Evolutionary conservation across 2,329 filamentous ascomycete genomes (phyloP), one percentile per base, ranked within the genome.

Genomic region (Metarhizium rileyi): DNA sequence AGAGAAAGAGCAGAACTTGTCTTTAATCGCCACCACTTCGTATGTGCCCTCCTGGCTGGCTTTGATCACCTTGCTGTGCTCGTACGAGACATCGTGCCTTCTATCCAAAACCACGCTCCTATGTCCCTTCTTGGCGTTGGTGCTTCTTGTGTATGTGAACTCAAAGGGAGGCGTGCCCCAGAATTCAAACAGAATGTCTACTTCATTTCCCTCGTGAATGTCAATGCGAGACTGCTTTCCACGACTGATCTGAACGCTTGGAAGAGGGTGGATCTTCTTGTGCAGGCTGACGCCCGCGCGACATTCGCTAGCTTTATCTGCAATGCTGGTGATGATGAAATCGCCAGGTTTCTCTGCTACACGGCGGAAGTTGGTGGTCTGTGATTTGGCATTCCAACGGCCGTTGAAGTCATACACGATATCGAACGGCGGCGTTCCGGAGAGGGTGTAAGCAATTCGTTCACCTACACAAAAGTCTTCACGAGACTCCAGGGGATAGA

Each of bases 11-110:
- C 93, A 98, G 70, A 81, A 94, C 61, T 82, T 82, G 68, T 98
- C 93, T 74, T 94, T 94, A 68, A 98, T 95, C 10, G 88, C 85
- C 27, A 97, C 87, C 18, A 98, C 91, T 70, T 98, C 93, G 63
- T 98, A 98, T 57, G 90, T 95, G 46, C 93, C 93, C 74, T 97
- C 93, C 63, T 95, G 87, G 58, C 85, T 90, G 25, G 90, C 90
- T 59, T 83, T 83, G 59, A 97, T 80, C 25, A 81, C 80, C 76
- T 95, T 90, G 61, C 73, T 83, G 65, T 88, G 79, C 60, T 94
- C 88, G 54, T 90, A 80, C 45, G 86, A 91, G 18, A 86, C 76
- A 59, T 96, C 90, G 57, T 93, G 90, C 58, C 87, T 81, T 56
- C 94, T 96, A 70, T 98, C 94, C 18, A 98, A 75, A 30, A 98